These are phyloP conservation scores for Solanum chacoense DNA, from an alignment of 305 asterid genomes.

Conservation along the genomic window DNA sequence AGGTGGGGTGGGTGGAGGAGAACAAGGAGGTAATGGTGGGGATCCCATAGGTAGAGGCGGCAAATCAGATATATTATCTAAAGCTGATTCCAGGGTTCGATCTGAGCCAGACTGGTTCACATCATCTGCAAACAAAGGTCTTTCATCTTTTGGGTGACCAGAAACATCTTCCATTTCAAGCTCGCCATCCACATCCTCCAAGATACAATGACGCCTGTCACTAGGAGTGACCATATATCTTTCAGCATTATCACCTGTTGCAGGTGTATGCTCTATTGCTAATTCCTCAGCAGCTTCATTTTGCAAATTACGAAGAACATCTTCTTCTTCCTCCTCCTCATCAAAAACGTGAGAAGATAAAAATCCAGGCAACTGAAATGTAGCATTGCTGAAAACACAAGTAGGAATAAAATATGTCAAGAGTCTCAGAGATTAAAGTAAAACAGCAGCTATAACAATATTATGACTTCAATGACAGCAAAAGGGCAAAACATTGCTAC, in stretches of 20 bases:
- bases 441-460: slow-evolving; percentile 1
- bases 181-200: slow-evolving; percentile 95
- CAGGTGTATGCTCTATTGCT: slow-evolving; percentile 33
- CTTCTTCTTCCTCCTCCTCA: slow-evolving; percentile 66
- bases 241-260: slow-evolving; percentile 37
- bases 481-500: background rate
- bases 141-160: slow-evolving; percentile 56
- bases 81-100: slow-evolving; percentile 20
- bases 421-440: slow-evolving; percentile 9
- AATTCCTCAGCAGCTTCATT: slow-evolving; percentile 32
- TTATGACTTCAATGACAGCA: background rate
- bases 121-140: slow-evolving; percentile 20
- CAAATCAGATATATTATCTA: slow-evolving; percentile 22
- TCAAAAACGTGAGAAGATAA: slow-evolving; percentile 48
- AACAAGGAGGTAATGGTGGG: slow-evolving; percentile 75
- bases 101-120: slow-evolving; percentile 21
- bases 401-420: slow-evolving; percentile 2
- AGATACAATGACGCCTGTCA: slow-evolving; percentile 68
- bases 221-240: slow-evolving; percentile 44
- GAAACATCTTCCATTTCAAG: slow-evolving; percentile 99
- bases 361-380: slow-evolving; percentile 76
- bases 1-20: slow-evolving; percentile 86
- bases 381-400: slow-evolving; percentile 56
- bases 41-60: slow-evolving; percentile 60
- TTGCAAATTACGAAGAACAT: slow-evolving; percentile 17